Evolutionary conservation across 2,329 filamentous ascomycete genomes (phyloP).

Genomic region (Trichoderma aggressivum): DNA sequence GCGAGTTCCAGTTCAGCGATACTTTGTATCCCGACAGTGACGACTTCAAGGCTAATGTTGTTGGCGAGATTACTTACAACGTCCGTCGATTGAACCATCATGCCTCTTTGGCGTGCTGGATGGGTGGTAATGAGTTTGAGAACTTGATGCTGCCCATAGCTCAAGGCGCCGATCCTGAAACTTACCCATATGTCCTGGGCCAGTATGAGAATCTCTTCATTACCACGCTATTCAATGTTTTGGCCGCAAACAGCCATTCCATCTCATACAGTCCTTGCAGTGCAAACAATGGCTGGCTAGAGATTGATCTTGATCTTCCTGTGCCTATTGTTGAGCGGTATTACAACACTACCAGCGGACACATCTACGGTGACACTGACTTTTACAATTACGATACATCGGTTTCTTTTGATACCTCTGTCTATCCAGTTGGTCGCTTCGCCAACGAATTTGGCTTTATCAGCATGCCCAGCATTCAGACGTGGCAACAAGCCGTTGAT

Average conservation of each 20-base stretch:
- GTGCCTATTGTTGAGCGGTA: conserved; percentile 56
- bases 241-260: conserved; percentile 56
- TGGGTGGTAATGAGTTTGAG: conserved; percentile 59
- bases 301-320: conserved; percentile 50
- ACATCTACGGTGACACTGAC: conserved; percentile 59
- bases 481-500: conserved; percentile 53
- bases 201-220: conserved; percentile 59
- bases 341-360: conserved; percentile 47
- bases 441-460: conserved; percentile 63
- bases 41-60: conserved; percentile 53
- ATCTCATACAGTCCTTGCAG: conserved; percentile 61
- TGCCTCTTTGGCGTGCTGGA: conserved; percentile 53
- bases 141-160: conserved; percentile 47
- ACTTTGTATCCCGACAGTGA: conserved; percentile 54
- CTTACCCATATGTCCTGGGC: conserved; percentile 34
- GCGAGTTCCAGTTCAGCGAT: conserved; percentile 61
- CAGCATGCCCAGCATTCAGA: conserved; percentile 58
- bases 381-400: conserved; percentile 56
- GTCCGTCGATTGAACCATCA: conserved; percentile 61
- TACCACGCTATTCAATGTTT: conserved; percentile 49
- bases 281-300: conserved; percentile 52
- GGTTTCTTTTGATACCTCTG: conserved; percentile 51
- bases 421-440: conserved; percentile 57
- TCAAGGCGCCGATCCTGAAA: conserved; percentile 38
- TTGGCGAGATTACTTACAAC: conserved; percentile 55